Conservation (phyloP, 164 flowering plant genomes). For the Buxus sempervirens region DNA sequence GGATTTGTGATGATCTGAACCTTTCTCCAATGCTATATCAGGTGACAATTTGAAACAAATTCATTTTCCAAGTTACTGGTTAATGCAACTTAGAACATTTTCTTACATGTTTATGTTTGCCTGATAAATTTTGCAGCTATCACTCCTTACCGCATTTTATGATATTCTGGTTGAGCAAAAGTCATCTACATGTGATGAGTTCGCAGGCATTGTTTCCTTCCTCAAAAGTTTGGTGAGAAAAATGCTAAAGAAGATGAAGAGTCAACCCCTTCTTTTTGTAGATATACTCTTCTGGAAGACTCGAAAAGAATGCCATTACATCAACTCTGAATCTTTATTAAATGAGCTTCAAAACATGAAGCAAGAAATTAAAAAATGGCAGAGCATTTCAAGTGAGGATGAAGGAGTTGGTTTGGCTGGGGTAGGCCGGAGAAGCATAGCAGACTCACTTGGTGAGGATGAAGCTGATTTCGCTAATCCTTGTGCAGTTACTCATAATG, state of each 20-base stretch:
- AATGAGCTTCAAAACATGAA: slow-evolving; percentile 55
- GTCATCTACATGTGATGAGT: slow-evolving; percentile 54
- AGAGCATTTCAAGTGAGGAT: slow-evolving; percentile 18
- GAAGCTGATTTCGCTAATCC: slow-evolving; percentile 66
- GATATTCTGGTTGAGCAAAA: slow-evolving; percentile 81
- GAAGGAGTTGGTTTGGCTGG: slow-evolving; percentile 33
- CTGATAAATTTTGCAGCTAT: slow-evolving; percentile 57
- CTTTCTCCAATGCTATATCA: slow-evolving; percentile 95
- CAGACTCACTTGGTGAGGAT: slow-evolving; percentile 95
- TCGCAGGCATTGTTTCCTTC: slow-evolving; percentile 63
- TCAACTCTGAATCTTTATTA: slow-evolving; percentile 59
- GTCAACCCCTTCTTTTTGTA: slow-evolving; percentile 83
- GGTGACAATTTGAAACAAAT: slow-evolving; percentile 36
- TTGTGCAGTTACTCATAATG: slow-evolving; percentile 26
- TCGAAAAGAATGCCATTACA: slow-evolving; percentile 75
- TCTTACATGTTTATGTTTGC: slow-evolving; percentile 7
- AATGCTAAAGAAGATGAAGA: slow-evolving; percentile 80
- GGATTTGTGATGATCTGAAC: slow-evolving; percentile 80
- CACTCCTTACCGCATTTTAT: slow-evolving; percentile 69
- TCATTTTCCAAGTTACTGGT: neutral
- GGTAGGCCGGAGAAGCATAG: slow-evolving; percentile 58
- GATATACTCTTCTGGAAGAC: slow-evolving; percentile 90
- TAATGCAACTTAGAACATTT: neutral
- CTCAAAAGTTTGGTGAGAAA: slow-evolving; percentile 62
- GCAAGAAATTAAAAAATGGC: slow-evolving; percentile 40